A percentile compares a stretch with the other conserved stretches of the same genome.
Evolutionary conservation across 768 basidiomycete species (phyloP).

Genomic region (Tephrocybe sp.): DNA sequence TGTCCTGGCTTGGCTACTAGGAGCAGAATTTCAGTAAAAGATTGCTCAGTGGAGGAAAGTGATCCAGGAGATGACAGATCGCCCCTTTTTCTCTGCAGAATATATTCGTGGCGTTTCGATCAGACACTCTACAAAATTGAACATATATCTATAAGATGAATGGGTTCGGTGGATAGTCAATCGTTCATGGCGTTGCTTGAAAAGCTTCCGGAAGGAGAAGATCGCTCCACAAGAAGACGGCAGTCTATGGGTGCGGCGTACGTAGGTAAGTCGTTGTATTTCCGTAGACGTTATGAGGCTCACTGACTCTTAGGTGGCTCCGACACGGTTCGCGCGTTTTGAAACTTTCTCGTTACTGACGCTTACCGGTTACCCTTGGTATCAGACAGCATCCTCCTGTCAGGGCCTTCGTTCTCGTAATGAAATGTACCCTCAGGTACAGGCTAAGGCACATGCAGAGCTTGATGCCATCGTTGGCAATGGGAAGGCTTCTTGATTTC

Average conservation of each 20-base stretch:
- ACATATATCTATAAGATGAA: too few species aligned
- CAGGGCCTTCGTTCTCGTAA: constrained; percentile 24
- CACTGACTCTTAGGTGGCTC: constrained; percentile 29
- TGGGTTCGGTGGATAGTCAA: too few species aligned
- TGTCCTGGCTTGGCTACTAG: constrained; percentile 35
- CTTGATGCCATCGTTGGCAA: constrained; percentile 28
- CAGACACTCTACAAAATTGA: too few species aligned
- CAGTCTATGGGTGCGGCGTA: constrained; percentile 23
- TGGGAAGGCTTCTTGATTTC: constrained; percentile 30
- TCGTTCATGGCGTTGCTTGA: too few species aligned
- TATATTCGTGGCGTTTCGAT: constrained; percentile 19
- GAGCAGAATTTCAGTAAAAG: constrained; percentile 32
- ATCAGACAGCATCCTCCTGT: constrained; percentile 24
- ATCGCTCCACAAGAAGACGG: background rate
- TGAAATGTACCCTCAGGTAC: constrained; percentile 29
- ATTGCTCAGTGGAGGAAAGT: constrained; percentile 25
- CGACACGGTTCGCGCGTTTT: constrained; percentile 21
- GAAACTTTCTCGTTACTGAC: background rate
- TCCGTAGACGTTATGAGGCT: too few species aligned
- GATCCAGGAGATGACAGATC: constrained; percentile 19
- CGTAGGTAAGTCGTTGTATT: too few species aligned
- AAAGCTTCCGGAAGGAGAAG: too few species aligned
- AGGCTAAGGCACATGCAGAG: constrained; percentile 23
- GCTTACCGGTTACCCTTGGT: background rate
- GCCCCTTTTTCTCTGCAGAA: constrained; percentile 21